A percentile compares a stretch with the other conserved stretches of the same genome.
Evolutionary conservation across 305 asterid species (phyloP).

Genomic region (Fraxinus latifolia): DNA sequence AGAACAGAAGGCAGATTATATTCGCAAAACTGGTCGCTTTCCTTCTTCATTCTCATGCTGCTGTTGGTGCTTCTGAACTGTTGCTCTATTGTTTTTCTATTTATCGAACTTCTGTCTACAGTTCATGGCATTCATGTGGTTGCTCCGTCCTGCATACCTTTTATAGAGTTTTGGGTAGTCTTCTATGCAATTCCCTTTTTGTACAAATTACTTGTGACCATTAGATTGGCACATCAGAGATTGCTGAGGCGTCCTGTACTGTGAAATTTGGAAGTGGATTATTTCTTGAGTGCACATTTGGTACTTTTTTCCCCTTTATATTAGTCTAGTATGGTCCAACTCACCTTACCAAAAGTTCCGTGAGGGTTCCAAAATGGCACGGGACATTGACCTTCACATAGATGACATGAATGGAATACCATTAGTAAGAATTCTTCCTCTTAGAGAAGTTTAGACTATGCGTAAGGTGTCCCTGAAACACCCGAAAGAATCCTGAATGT

Average conservation of each 20-base stretch:
- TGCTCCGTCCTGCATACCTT: background rate
- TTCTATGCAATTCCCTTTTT: background rate
- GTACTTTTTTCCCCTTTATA: background rate
- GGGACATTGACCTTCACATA: background rate
- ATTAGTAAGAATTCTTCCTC: background rate
- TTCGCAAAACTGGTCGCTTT: conserved; percentile 71
- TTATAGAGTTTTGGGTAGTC: background rate
- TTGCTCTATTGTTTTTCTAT: background rate
- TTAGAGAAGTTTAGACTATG: background rate
- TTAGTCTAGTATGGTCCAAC: background rate
- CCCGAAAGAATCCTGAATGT: background rate
- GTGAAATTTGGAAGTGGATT: background rate
- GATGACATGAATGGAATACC: background rate
- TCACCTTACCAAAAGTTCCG: background rate
- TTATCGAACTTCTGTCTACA: background rate
- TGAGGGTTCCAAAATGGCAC: background rate
- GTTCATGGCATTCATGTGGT: background rate
- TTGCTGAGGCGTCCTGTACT: background rate
- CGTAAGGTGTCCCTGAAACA: background rate
- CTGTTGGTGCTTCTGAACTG: background rate
- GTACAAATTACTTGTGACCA: background rate
- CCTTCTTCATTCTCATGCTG: conserved; percentile 40
- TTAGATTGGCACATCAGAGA: background rate
- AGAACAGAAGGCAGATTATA: conserved; percentile 60
- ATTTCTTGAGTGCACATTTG: background rate